Evolutionary conservation across 805 yeast species (phyloP).

Genomic region (Saccharomycopsis olivae): DNA sequence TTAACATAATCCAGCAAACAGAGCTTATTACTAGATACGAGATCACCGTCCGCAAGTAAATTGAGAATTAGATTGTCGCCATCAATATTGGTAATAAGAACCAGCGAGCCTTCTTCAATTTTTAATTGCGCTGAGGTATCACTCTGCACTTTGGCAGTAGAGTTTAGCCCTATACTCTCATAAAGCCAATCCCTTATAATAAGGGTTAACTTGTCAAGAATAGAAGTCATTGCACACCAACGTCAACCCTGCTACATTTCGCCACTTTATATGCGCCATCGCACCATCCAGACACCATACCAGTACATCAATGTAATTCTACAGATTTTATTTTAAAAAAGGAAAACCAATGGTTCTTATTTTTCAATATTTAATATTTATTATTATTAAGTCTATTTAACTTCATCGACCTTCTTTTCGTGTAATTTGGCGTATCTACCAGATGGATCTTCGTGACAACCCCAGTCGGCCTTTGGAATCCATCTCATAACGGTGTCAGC

Average conservation of each 20-base stretch:
- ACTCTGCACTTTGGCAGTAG: not conserved
- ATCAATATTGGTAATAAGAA: not conserved
- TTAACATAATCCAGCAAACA: not conserved
- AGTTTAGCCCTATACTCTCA: constrained; percentile 4
- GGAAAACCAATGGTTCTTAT: too few species aligned
- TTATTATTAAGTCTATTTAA: too few species aligned
- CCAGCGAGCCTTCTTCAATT: constrained; percentile 3
- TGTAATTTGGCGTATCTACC: constrained; percentile 95
- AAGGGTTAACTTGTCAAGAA: not conserved
- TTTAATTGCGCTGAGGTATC: not conserved
- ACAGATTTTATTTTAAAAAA: too few species aligned
- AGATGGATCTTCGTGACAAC: constrained; percentile 97
- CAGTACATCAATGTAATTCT: too few species aligned
- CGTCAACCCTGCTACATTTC: too few species aligned
- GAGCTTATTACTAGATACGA: constrained; percentile 2
- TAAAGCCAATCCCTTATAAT: constrained; percentile 15
- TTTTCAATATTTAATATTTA: too few species aligned
- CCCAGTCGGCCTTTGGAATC: constrained; percentile 99
- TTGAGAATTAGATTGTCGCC: constrained; percentile 3
- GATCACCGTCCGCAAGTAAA: not conserved
- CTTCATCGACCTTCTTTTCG: constrained; percentile 46
- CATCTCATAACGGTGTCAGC: constrained; percentile 98
- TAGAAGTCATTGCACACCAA: not conserved
- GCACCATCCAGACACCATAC: too few species aligned
- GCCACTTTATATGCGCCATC: too few species aligned